Base-by-base conservation (phyloP, 2,329 filamentous ascomycete genomes). In the Cadophora malorum region DNA sequence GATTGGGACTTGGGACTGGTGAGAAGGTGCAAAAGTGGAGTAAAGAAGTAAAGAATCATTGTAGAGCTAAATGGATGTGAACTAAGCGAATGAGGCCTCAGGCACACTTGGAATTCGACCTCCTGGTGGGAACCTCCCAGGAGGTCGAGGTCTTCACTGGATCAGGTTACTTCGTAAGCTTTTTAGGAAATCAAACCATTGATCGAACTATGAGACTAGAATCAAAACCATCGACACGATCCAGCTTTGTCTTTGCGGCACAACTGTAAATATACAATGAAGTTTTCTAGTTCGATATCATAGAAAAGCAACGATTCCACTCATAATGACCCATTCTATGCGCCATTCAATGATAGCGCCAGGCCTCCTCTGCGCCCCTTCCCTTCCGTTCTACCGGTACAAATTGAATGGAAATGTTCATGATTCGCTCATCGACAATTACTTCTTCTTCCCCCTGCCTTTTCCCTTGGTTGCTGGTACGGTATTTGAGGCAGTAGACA, bases 401-500 rank as follows among this genome's bases (percentile, higher is more conserved):
- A 71, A 55, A 23, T 50, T 47, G 21, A 68, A 66, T 33, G 61
- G 71, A 72, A 64, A n/a, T 49, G 25, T 66, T 69, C 62, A 69
- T 69, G 66, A 70, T 67, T 70, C 52, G 33, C 10, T 47, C 21
- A 69, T 45, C 66, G 23, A 69, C 55, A 60, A 25, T 61, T 49
- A 67, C 50, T 61, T 31, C 76, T 87, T 85, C 77, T 85, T 87
- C 62, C 82, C 81, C 76, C 85, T 85, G 59, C 74, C 77, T 77
- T 85, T 86, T 62, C 75, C 78, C 78, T 75, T 81, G 69, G 74
- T 68, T 71, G 74, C 66, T 68, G 79, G 76, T 74, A 83, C 80
- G 63, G 83, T 76, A 68, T 81, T 82, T 5, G 91, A 91, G 47
- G 84, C 86, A 55, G 87, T 92, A 0, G 94, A 97, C 38, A 88